phyloP scores from a whole-genome alignment of 768 basidiomycete genomes.

The Tubosaeta sp. region DNA sequence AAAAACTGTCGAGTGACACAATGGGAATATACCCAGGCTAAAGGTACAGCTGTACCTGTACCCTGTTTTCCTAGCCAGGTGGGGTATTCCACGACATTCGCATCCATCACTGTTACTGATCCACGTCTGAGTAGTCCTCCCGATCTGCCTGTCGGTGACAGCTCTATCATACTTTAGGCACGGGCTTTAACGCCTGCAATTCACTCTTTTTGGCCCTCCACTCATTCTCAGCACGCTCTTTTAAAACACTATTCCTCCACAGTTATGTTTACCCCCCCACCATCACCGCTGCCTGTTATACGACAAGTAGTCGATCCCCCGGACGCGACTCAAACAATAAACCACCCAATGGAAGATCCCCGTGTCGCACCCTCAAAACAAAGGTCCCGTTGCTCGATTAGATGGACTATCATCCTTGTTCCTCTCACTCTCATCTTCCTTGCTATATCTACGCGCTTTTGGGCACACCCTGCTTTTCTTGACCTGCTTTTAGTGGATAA shows the following conservation, averaged over 20 bases:
- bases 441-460: slow-evolving; percentile 48
- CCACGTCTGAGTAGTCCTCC: slow-evolving; percentile 1
- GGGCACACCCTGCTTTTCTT: slow-evolving; percentile 45
- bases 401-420: slow-evolving; percentile 52
- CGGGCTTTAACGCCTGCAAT: slow-evolving; percentile 10
- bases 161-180: background rate
- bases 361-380: slow-evolving; percentile 24
- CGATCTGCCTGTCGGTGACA: background rate
- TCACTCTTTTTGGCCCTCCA: slow-evolving; percentile 15
- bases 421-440: slow-evolving; percentile 55
- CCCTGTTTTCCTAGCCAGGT: slow-evolving; percentile 7
- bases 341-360: slow-evolving; percentile 1
- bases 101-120: slow-evolving; percentile 4
- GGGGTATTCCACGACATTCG: background rate
- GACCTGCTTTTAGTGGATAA: slow-evolving; percentile 35
- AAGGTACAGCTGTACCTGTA: background rate
- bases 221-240: slow-evolving; percentile 30
- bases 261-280: slow-evolving; percentile 40
- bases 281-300: slow-evolving; percentile 35
- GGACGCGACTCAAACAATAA: slow-evolving; percentile 3
- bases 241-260: slow-evolving; percentile 8
- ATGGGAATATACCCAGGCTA: slow-evolving; percentile 4
- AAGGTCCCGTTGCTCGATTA: slow-evolving; percentile 35
- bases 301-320: slow-evolving; percentile 6
- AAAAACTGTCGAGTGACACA: slow-evolving; percentile 3